These are phyloP conservation scores for Durotheca rogersii DNA, from an alignment of 495 filamentous ascomycete species.

Conservation along the genomic window DNA sequence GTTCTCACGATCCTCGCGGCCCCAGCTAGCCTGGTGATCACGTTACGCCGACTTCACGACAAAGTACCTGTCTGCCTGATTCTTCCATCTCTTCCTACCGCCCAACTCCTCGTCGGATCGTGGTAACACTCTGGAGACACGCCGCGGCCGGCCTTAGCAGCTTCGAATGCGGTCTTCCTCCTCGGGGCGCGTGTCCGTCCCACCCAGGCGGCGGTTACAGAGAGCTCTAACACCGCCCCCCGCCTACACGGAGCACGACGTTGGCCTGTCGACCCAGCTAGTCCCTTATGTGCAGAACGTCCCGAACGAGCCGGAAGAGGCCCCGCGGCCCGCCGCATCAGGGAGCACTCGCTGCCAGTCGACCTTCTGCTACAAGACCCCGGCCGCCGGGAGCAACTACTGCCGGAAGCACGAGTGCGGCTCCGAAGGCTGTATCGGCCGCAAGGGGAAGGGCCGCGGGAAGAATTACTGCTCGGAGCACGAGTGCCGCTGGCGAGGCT, in stretches of 20 bases:
- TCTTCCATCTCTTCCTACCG: too few species aligned
- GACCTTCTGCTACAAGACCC: constrained; percentile 21
- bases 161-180: constrained; percentile 6
- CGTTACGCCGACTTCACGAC: neutral
- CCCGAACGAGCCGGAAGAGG: neutral
- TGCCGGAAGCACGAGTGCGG: constrained; percentile 25
- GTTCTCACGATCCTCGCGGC: constrained; percentile 1
- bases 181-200: constrained; percentile 11
- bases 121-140: too few species aligned
- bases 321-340: neutral
- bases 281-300: neutral
- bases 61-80: too few species aligned
- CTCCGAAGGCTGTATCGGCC: constrained; percentile 6
- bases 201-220: constrained; percentile 14
- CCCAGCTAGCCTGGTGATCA: neutral
- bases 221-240: constrained; percentile 23
- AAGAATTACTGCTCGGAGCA: constrained; percentile 14
- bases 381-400: constrained; percentile 5
- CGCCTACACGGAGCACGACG: constrained; percentile 23
- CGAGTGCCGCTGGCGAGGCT: constrained; percentile 24
- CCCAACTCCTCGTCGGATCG: too few species aligned
- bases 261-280: neutral
- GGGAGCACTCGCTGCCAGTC: constrained; percentile 22
- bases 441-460: constrained; percentile 20
- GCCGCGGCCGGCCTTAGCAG: too few species aligned